Base-by-base conservation (phyloP, 139 green algal genomes). In the Gonium pectorale region DNA sequence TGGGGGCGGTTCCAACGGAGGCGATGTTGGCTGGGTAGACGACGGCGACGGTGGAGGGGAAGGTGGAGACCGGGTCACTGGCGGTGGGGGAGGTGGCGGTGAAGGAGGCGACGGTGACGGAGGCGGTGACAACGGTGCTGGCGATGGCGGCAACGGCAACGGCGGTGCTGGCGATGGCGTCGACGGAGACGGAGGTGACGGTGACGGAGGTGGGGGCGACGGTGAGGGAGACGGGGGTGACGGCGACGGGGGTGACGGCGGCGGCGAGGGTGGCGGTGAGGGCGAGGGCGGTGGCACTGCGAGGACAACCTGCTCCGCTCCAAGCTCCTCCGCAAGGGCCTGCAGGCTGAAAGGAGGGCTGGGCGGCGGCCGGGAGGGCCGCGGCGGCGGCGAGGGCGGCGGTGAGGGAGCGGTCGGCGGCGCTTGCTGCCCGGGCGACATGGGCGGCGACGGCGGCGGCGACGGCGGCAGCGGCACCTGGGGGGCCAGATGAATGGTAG, bases 381-480 rank as follows among this genome's bases (percentile, higher is more conserved):
- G 70, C 31, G 46, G 46, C 49, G 70, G 70, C 0, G 70, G 44
- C 2, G 70, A 78, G 9, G 44, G 41, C 8, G 24, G 29, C 13
- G 69, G 33, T 3, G 70, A 31, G 2, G 70, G 70, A 1, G 33
- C n/a, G 3, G 29, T 33, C 17, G 70, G 70, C 6, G 70, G 70
- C 4, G 70, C 44, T 3, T 41, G 3, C 70, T 44, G 15, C 33
- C 70, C 70, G 5, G 70, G 70, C 24, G 31, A n/a, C n/a, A 79
- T 33, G n/a, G 70, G 70, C 46, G 70, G 70, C 35, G 46, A 66
- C 24, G 70, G 44, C 19, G 70, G 70, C n/a, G 70, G 70, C 44
- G 70, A 79, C 13, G 70, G 70, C 31, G 70, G 70, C 44, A 79
- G 70, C 46, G 46, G 8, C 70, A n/a, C n/a, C n/a, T n/a, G n/a